Evolutionary conservation across 192 early-diverging fungal species (phyloP), one percentile per base, ranked within the genome.

Genomic region (Rhizophagus sp.): DNA sequence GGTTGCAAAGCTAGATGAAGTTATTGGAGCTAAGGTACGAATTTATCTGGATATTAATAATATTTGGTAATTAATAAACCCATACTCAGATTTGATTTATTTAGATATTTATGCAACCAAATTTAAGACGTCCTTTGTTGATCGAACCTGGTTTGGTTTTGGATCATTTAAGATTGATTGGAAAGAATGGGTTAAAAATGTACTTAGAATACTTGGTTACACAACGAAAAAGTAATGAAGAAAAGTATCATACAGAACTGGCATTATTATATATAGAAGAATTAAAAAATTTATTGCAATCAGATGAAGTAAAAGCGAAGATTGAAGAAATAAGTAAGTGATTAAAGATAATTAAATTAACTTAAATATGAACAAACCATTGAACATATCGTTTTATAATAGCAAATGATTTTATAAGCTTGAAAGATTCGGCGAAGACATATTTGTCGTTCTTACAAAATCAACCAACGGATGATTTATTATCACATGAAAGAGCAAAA

Each of bases 191-290:
- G 6, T 68, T 84, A 19, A 77, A 81, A 41, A 76, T 72, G 7
- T 91, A 89, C 66, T 71, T 91, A 2, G 90, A 91, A 68, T 88
- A 91, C 68, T 44, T 91, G 3, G 88, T 91, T 1, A 27, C 80
- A n/a, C 76, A 80, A 13, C 79, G 84, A 50, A 86, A 85, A 61
- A 89, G 88, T 62, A 83, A 86, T 25, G 78, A 72, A 61, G 78
- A 82, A 27, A 73, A 76, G 15, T 78, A 88, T 68, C 85, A 88
- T 71, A 88, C 85, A 2, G 67, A 81, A 52, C 77, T 86, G 19
- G 83, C 81, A n/a, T 79, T 79, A 34, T 79, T 80, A 33, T 86
- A 86, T 70, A 79, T 86, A 22, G 22, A 81, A 9, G 85, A 85
- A 72, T 80, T 88, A 9, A 47, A 75, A 25, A 27, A 24, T 3